Conservation (phyloP, 306 rosid genomes). For the Prunus mume region DNA sequence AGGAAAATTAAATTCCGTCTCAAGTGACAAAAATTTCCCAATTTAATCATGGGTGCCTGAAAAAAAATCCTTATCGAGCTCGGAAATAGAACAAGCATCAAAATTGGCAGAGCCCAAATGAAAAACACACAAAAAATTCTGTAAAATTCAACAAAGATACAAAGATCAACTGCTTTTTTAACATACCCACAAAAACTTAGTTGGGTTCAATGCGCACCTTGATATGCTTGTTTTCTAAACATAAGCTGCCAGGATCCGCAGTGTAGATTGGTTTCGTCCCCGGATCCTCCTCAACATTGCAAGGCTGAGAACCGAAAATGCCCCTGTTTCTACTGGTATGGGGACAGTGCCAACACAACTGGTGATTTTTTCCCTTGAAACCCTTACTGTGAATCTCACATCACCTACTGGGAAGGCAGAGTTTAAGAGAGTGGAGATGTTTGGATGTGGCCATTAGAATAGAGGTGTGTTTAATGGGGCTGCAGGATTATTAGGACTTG, state of each 20-base stretch:
- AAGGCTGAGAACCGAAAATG: constrained; percentile 64
- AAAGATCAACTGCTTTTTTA: too few species aligned
- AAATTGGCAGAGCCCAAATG: too few species aligned
- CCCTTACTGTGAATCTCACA: constrained; percentile 85
- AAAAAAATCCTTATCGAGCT: too few species aligned
- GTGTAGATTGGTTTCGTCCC: too few species aligned
- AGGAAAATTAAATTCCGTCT: too few species aligned
- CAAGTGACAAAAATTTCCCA: too few species aligned
- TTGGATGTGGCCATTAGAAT: constrained; percentile 99
- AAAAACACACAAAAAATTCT: too few species aligned
- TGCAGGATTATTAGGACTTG: constrained; percentile 86
- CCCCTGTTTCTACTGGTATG: constrained; percentile 92
- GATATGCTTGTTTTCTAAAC: constrained; percentile 74
- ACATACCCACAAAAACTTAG: too few species aligned
- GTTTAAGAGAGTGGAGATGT: constrained; percentile 66
- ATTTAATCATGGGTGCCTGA: too few species aligned
- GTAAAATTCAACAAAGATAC: too few species aligned
- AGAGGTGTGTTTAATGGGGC: constrained; percentile 95
- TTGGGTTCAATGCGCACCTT: constrained; percentile 98
- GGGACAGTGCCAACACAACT: constrained; percentile 90
- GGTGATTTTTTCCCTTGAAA: constrained; percentile 78
- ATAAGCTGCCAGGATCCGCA: constrained; percentile 73
- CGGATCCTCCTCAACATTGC: constrained; percentile 78
- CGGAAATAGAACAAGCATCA: too few species aligned
- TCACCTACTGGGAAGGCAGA: constrained; percentile 42